Base-by-base conservation (phyloP, 2,329 filamentous ascomycete genomes). In the Ophiostoma sp. region DNA sequence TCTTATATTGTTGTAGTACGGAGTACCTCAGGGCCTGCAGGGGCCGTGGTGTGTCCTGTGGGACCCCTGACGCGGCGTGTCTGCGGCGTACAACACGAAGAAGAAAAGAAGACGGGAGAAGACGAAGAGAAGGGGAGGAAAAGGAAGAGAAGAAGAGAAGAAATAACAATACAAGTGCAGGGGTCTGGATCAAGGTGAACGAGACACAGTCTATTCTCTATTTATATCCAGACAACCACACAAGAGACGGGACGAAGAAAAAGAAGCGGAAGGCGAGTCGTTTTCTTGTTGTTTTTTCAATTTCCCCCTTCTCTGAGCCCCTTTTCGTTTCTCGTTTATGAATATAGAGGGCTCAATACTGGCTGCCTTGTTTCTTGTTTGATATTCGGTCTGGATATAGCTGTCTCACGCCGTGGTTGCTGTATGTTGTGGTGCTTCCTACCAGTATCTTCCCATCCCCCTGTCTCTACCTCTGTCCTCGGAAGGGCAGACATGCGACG, bases 171-270 rank as follows among this genome's bases (percentile, higher is more conserved):
- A 17, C 5, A 1, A 33, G 57, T 62, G 27, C 57, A 31, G 23
- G 57, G 57, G 57, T 27, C 2, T 15, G 27, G 23, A 33, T 33
- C 27, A 62, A 33, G 27, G 27, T 57, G 57, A 62, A 8, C 27
- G 57, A 62, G 57, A 33, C 57, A 57, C 52, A 27, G 23, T 23
- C 27, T 13, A 27, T 10, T n/a, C 52, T 48, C 52, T 57, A 57
- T 57, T 57, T 57, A 57, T 57, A 57, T 57, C 52, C 44, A 48
- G 44, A 48, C 7, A 48, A 48, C 17, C 44, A 57, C 17, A 54
- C 23, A 60, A 67, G n/a, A 41, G 33, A 67, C 35, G 67, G 67
- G 15, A 71, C 44, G 62, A 71, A 71, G 70, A 71, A 62, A 69
- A 69, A 57, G 68, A 71, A 41, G 65, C 67, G 70, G 67, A 71